phyloP scores from a whole-genome alignment of 1,139 yeast genomes.

The Debaryomycetaceae sp. region DNA sequence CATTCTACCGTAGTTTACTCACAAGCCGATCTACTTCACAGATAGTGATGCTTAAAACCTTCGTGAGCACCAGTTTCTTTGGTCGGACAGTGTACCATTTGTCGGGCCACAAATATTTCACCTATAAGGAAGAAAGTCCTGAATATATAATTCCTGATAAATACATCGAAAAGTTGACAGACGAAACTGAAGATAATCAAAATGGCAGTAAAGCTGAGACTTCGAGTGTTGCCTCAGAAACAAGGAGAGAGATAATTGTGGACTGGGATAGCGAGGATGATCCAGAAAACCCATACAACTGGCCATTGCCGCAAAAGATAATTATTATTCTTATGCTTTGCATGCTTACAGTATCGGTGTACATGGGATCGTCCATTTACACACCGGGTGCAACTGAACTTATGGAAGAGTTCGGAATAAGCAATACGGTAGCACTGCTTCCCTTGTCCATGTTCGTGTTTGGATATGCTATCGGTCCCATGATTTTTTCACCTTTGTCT shows the following conservation, averaged over 20 bases:
- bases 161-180: slow-evolving; percentile 13
- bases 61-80: slow-evolving; percentile 30
- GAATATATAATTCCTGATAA: slow-evolving; percentile 33
- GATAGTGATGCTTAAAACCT: slow-evolving; percentile 10
- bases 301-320: slow-evolving; percentile 19
- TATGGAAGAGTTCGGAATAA: slow-evolving; percentile 37
- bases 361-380: slow-evolving; percentile 28
- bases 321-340: slow-evolving; percentile 20
- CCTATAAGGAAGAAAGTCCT: slow-evolving; percentile 28
- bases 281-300: slow-evolving; percentile 28
- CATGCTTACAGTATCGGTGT: slow-evolving; percentile 21
- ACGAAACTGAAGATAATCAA: not conserved
- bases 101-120: slow-evolving; percentile 26
- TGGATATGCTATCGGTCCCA: slow-evolving; percentile 58
- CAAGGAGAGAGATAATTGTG: slow-evolving; percentile 10
- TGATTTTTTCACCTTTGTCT: slow-evolving; percentile 52
- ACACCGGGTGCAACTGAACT: slow-evolving; percentile 33
- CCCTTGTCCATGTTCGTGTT: slow-evolving; percentile 42
- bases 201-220: not conserved
- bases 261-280: slow-evolving; percentile 29
- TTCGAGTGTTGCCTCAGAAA: not conserved
- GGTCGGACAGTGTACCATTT: slow-evolving; percentile 32
- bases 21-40: too few relatives aligned
- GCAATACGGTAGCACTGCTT: slow-evolving; percentile 41
- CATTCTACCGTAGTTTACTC: too few relatives aligned